Evolutionary conservation across 305 asterid genomes (phyloP).

Genomic region (Solanum hybrid): DNA sequence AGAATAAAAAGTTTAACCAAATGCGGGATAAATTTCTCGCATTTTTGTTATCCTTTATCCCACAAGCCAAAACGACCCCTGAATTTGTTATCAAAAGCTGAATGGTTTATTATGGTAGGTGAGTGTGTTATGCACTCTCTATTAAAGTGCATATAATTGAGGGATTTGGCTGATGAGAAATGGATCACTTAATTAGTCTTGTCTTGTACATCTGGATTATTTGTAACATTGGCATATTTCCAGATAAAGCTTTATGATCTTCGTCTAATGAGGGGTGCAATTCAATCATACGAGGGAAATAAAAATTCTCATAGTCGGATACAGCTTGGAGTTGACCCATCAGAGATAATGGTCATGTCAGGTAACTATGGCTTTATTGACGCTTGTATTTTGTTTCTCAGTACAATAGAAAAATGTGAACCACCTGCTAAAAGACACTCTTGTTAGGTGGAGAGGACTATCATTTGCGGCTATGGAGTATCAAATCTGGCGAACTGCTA

Average conservation of each 20-base stretch:
- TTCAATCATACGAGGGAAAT: conserved; percentile 79
- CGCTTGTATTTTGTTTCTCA: not conserved
- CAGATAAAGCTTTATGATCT: conserved; percentile 86
- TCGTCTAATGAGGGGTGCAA: conserved; percentile 63
- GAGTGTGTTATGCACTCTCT: not conserved
- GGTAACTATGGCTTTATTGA: conserved; percentile 30
- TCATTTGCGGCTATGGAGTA: conserved; percentile 64
- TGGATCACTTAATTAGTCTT: not conserved
- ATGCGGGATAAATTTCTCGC: not conserved
- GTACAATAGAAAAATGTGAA: not conserved
- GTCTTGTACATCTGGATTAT: not conserved
- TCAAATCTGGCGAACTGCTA: conserved; percentile 73
- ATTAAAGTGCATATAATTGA: not conserved
- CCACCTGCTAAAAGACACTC: conserved; percentile 9
- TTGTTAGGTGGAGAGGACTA: conserved; percentile 85
- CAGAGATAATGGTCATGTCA: conserved; percentile 70
- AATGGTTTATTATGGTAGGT: not conserved
- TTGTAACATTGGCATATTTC: conserved; percentile 5
- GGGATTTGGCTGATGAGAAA: not conserved
- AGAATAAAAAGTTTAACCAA: not conserved
- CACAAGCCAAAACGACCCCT: not conserved
- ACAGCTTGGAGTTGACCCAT: conserved; percentile 78
- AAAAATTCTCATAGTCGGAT: conserved; percentile 73
- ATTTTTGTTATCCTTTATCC: not conserved
- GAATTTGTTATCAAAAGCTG: not conserved